Evolutionary conservation across 2,329 filamentous ascomycete species (phyloP), one percentile per base, ranked within the genome.

Genomic region (Phialocephala sp.): DNA sequence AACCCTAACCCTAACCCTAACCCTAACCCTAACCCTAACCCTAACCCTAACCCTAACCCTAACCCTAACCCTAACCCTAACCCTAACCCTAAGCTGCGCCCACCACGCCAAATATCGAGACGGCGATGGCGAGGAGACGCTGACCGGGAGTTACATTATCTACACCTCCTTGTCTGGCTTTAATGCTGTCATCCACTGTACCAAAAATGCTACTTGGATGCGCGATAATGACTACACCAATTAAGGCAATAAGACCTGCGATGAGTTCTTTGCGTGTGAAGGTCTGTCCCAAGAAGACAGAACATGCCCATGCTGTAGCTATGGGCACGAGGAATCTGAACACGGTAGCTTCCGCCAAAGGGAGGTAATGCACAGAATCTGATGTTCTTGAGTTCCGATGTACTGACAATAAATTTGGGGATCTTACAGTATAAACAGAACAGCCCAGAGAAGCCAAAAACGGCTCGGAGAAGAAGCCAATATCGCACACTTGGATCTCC

Each of bases 321-420:
- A 90, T 89, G 0, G 94, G 94, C 0, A 91, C 87, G 4, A 97
- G 83, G 75, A 97, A 97, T 8, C 92, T 94, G 63, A 97, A 90
- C 32, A 97, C 93, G 0, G 92, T 97, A 1, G 93, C 92, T 77
- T 97, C 94, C 14, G 93, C 91, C 1, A 97, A 84, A 0, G 92
- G 91, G 1, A 97, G 85, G 72, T 96, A 96, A 73, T 92, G 85
- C 63, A 76, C 71, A 1, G 75, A 76, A 59, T 76, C 75, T 76
- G 27, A 6, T 22, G 4, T 8, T 18, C 22, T 4, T 68, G 4
- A 59, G 43, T 63, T 32, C 14, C 22, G n/a, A 50, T 1, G 45
- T 22, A 37, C 4, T 27, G 6, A 22, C 1, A 9, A 27, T 22
- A 11, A 15, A 50, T 32, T 35, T 14, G 1, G 45, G 18, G 59